A percentile compares a stretch with the other conserved stretches of the same genome.
Conservation (phyloP, 495 filamentous ascomycete genomes). For the Penicillium nucicola region DNA sequence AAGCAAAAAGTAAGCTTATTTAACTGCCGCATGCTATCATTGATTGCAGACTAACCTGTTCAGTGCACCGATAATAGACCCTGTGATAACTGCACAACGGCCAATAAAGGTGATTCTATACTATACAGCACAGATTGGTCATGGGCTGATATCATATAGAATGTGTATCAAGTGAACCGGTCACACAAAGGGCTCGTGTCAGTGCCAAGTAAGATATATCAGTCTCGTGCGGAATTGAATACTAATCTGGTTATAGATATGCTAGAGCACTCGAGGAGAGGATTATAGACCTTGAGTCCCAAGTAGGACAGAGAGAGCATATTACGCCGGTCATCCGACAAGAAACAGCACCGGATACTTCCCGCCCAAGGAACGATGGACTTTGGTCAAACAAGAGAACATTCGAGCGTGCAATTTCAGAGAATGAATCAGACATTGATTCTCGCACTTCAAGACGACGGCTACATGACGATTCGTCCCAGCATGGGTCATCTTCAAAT, state of each 20-base stretch:
- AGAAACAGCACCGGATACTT: background rate
- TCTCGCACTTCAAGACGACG: background rate
- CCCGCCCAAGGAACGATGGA: background rate
- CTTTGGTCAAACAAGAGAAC: background rate
- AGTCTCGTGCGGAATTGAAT: background rate
- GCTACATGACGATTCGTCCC: background rate
- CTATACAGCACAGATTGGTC: background rate
- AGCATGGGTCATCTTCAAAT: background rate
- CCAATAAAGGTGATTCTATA: conserved; percentile 3
- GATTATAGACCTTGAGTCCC: conserved; percentile 8
- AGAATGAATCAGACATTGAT: background rate
- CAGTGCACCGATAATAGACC: conserved; percentile 12
- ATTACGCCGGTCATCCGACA: background rate
- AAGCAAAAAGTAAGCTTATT: conserved; percentile 13
- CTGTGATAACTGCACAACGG: conserved; percentile 13
- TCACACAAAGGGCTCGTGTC: conserved; percentile 2
- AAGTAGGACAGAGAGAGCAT: background rate
- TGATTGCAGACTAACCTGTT: background rate
- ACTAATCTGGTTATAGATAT: conserved; percentile 3
- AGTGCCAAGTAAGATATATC: conserved; percentile 2
- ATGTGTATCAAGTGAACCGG: conserved; percentile 10
- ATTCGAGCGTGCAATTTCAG: background rate
- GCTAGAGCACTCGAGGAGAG: conserved; percentile 9
- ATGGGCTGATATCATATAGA: background rate
- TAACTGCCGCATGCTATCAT: background rate